phyloP scores from a whole-genome alignment of 352 stramenopile species.

The Phytophthora quininea region DNA sequence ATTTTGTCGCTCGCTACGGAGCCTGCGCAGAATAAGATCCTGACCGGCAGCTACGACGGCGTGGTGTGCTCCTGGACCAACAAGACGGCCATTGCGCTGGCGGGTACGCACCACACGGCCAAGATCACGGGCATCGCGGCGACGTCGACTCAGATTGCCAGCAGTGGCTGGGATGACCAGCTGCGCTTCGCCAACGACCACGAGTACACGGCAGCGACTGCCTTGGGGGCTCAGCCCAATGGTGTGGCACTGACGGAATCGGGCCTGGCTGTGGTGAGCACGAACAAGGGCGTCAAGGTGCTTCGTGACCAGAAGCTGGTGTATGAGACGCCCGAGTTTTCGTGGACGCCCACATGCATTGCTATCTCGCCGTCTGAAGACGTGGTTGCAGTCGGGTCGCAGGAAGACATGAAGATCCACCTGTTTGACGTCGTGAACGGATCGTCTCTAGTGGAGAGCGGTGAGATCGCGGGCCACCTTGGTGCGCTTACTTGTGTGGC shows the following conservation, averaged over 20 bases:
- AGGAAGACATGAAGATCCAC: conserved; percentile 90
- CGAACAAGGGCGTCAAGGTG: conserved; percentile 86
- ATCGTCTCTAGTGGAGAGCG: conserved; percentile 61
- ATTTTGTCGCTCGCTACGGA: conserved; percentile 90
- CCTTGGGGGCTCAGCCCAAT: conserved; percentile 73
- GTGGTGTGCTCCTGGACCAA: conserved; percentile 92
- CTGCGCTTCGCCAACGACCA: conserved; percentile 70
- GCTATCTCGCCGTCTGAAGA: conserved; percentile 74
- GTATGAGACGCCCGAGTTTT: conserved; percentile 78
- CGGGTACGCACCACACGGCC: conserved; percentile 56
- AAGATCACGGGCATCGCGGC: conserved; percentile 87
- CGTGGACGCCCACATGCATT: conserved; percentile 81
- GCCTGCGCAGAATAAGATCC: conserved; percentile 64
- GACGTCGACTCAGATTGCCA: conserved; percentile 73
- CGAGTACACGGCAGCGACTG: conserved; percentile 67
- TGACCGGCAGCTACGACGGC: conserved; percentile 95
- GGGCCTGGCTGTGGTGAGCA: conserved; percentile 66
- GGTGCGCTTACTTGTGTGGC: conserved; percentile 76
- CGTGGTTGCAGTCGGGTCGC: conserved; percentile 76
- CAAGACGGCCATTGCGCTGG: conserved; percentile 51
- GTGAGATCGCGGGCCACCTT: conserved; percentile 74
- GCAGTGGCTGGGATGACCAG: conserved; percentile 92
- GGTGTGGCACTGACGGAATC: conserved; percentile 67
- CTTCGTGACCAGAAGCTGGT: conserved; percentile 71
- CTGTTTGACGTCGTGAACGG: conserved; percentile 80